These are phyloP conservation scores for Raphanus raphanistrum DNA, from an alignment of 345 rosid species.

Conservation along the genomic window DNA sequence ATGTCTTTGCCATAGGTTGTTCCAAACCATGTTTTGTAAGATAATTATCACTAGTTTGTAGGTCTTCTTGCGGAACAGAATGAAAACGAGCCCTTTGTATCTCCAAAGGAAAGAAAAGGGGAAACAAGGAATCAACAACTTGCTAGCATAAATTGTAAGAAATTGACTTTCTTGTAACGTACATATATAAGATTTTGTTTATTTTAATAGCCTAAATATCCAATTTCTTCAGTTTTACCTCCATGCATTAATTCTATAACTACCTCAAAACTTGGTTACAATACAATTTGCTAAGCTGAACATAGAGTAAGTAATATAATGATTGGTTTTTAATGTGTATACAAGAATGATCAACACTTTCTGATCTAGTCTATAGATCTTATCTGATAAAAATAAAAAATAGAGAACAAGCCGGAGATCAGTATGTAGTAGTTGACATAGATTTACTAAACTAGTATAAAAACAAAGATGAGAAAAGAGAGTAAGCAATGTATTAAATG, in stretches of 20 bases:
- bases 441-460: slow-evolving; percentile 7
- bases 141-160: not conserved
- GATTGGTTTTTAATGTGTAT: slow-evolving; percentile 15
- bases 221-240: not conserved
- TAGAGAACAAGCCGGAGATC: slow-evolving; percentile 2
- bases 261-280: not conserved
- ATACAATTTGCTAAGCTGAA: not conserved
- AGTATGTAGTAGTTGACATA: not conserved
- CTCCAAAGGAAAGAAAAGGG: no score
- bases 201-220: not conserved
- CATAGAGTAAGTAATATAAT: not conserved
- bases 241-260: not conserved
- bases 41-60: not conserved
- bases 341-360: not conserved
- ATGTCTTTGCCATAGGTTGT: not conserved
- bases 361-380: not conserved
- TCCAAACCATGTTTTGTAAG: not conserved
- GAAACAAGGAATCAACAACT: no score
- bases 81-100: no score
- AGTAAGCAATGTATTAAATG: slow-evolving; percentile 30
- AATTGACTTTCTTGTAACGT: not conserved
- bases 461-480: slow-evolving; percentile 2
- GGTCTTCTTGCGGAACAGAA: not conserved
- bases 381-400: slow-evolving; percentile 5
- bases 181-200: not conserved